Base-by-base conservation (phyloP, 1,139 yeast species). In the Yamadazyma songkhlaensis region DNA sequence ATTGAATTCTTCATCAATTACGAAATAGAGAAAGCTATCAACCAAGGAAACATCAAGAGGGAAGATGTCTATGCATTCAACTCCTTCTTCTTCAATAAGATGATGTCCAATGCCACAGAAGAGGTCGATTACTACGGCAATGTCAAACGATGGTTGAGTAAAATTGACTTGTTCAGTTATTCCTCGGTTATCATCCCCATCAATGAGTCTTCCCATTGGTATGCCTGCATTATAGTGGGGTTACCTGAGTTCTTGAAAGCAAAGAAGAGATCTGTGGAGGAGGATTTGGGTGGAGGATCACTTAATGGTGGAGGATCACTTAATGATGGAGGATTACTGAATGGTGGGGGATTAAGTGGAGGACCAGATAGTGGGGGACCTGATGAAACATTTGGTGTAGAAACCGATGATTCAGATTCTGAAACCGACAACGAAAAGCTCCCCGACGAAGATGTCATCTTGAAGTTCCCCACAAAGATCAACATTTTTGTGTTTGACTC, bases 191-290 rank as follows among this genome's bases (percentile, higher is more conserved):
- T 90, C 5, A 69, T 94, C 12, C 99, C 99, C 0, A 81, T 94
- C 9, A 88, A 88, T 57, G 87, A 82, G 47, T 70, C 73, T 36
- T 71, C 74, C 28, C 99, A 94, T 61, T 94, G 99, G 99, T 87
- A 82, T 54, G 81, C 90, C 33, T 83, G 88, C 25, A 73, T 88
- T 3, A 75, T 89, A 6, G 67, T 79, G 9, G 70, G 70, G 9
- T 46, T 71, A 22, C 76, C 76, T 0, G 53, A 50, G 14, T 49
- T 74, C 17, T 15, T 39, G 13, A 31, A 24, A 20, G 34, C 34
- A 10, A 32, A 8, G 14, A 28, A 29, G 3, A 20, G n/a, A 25
- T 12, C 12, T 10, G 28, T 11, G n/a, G 14, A 9, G 4, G 28
- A n/a, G 12, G 14, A 9, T 10, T 6, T 11, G 8, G 10, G 14